phyloP scores from a whole-genome alignment of 192 early-diverging fungal species.

The Rhizoclosmatium sp. region DNA sequence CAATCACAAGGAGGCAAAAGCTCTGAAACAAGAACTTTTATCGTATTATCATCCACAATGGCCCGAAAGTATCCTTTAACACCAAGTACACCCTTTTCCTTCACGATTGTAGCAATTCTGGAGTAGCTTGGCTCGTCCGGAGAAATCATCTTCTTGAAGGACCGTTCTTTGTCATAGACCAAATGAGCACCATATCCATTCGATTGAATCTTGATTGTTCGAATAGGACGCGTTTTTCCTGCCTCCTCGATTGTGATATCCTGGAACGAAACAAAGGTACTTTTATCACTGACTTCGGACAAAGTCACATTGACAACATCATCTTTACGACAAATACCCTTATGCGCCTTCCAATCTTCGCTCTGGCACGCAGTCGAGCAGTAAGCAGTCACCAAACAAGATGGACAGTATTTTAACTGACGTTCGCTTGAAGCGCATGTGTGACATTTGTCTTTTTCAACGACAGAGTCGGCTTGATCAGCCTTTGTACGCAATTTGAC shows the following conservation, averaged over 20 bases:
- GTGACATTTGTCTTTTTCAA: neutral
- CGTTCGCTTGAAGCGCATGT: neutral
- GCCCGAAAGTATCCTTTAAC: neutral
- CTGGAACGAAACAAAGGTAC: neutral
- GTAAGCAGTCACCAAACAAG: neutral
- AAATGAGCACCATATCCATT: neutral
- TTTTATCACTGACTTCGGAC: neutral
- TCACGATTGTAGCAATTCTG: neutral
- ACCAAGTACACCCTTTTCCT: neutral
- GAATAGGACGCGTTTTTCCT: neutral
- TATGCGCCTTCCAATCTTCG: slow-evolving; percentile 3
- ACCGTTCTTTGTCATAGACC: slow-evolving; percentile 6
- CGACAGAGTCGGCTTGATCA: neutral
- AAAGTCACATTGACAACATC: neutral
- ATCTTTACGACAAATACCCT: neutral
- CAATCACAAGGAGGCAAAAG: neutral
- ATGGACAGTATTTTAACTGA: neutral
- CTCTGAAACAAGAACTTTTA: neutral
- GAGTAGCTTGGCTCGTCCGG: neutral
- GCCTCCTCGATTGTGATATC: neutral
- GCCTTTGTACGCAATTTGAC: neutral
- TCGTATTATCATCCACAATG: neutral
- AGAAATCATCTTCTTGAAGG: neutral
- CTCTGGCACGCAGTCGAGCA: neutral
- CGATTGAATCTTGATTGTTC: slow-evolving; percentile 11